phyloP scores from a whole-genome alignment of 1,284 basidiomycete species.

The Puccinia horiana region DNA sequence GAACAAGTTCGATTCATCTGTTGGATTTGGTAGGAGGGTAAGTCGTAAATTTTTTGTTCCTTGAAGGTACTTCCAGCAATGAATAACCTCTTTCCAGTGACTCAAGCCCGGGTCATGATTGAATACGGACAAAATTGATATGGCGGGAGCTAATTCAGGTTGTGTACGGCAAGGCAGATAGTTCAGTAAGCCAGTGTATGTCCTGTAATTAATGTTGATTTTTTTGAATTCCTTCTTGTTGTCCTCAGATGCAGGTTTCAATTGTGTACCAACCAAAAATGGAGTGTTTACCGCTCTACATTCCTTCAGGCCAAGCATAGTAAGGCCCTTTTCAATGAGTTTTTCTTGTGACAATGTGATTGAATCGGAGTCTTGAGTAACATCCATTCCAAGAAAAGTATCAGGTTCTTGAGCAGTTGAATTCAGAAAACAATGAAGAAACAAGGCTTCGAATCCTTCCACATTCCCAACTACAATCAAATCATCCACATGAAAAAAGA shows the following conservation, averaged over 20 bases:
- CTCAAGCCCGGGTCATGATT: not conserved
- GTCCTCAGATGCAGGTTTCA: not conserved
- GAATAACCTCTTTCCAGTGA: not conserved
- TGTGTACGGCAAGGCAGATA: not conserved
- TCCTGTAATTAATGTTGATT: constrained; percentile 10
- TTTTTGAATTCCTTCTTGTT: not conserved
- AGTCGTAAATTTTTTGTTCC: not conserved
- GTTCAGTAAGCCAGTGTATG: not conserved
- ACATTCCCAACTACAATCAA: not conserved
- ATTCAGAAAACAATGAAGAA: not conserved
- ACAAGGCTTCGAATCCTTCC: not conserved
- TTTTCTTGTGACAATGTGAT: not conserved
- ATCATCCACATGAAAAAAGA: constrained; percentile 17
- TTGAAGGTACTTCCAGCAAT: not conserved
- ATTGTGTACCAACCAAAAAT: not conserved
- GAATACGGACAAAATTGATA: constrained; percentile 2
- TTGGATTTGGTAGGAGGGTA: not conserved
- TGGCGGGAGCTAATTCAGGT: not conserved
- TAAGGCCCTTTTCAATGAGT: not conserved
- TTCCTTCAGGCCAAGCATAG: not conserved
- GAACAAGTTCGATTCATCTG: not conserved
- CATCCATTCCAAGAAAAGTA: not conserved
- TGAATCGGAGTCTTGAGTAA: not conserved
- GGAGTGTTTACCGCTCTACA: not conserved
- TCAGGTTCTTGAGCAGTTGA: not conserved